Evolutionary conservation across 345 rosid species (phyloP), one percentile per base, ranked within the genome.

Genomic region (Erucastrum elatum): DNA sequence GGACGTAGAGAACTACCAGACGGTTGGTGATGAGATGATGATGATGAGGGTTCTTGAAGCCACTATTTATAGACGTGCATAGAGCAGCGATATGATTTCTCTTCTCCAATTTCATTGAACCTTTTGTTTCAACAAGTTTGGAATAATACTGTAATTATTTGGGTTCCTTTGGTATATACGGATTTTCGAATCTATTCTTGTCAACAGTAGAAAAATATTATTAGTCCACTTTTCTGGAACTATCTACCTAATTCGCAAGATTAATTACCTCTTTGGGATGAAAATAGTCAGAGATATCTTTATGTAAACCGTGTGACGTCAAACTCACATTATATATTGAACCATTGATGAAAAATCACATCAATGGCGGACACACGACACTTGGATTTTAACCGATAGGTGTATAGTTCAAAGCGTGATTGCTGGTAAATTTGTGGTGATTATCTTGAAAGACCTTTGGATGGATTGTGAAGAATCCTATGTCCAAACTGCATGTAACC

Each of bases 41-140:
- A 59, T 58, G 30, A 58, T 58, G 63, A 58, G 60, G 10, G 7
- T 16, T 53, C 60, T 53, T 53, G 75, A 66, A 78, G 69, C 77
- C 77, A 72, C 56, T 72, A 78, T 78, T 72, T 78, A 72, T 72
- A 78, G 77, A 78, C 10, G 63, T 44, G 3, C 5, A 66, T 6
- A 66, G 63, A 31, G 4, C 16, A 72, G 33, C 6, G 3, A 44
- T n/a, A 46, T 66, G 16, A 59, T 33, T 41, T 41, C 3, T 66
- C 8, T 3, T 13, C 73, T 33, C 33, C 21, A 60, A 6, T 56
- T 41, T 67, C 61, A 33, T 67, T 33, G 41, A 6, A 59, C 64
- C 26, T 72, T 72, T 59, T 65, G 72, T 44, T 66, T 72, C 39
- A 65, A 59, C 37, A 66, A 78, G 68, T 59, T 78, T 72, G 44